Evolutionary conservation across 176 grass and related monocot species (phyloP), one percentile per base, ranked within the genome.

Genomic region (Bromus sterilis): DNA sequence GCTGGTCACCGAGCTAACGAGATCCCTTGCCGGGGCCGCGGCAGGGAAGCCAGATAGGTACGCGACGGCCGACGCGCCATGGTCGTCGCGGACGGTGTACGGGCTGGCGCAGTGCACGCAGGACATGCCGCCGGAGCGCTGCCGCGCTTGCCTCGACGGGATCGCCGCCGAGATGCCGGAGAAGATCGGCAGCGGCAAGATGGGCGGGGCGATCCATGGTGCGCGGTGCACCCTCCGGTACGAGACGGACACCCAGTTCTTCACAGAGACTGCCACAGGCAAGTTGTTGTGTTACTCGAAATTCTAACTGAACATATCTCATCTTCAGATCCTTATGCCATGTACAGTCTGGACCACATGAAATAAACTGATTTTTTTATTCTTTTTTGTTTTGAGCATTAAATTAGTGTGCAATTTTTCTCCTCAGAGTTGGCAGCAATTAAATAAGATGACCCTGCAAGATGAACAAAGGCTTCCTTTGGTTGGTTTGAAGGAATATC

Each of bases 41-140:
- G 59, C 66, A 5, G 61, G 61, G 26, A 75, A 26, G 5, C 55
- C 87, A 1, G 71, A 78, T 1, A 79, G 62, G 75, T 93, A 68
- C 48, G 65, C 88, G 0, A 69, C 53, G 1, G 78, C 56, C 26
- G 34, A 85, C 8, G 78, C 56, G 4, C 44, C 28, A 34, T 82
- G 79, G 82, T 32, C 48, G 36, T 61, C 71, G 13, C 55, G 25
- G 32, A 63, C 2, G 3, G 31, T 93, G 57, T 90, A 83, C 58
- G 88, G 73, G 37, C 53, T 90, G 71, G 88, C 51, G 34, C 91
- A 90, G 61, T 93, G 91, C 82, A 90, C 82, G 4, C 42, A 3
- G 69, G 91, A 88, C 75, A 73, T 90, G 73, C 34, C 72, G 8
- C 51, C 59, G 6, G 73, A 81, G 8, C 80, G 55, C 55, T 93